phyloP scores from a whole-genome alignment of 2,329 filamentous ascomycete genomes.

The Talaromyces sp. region DNA sequence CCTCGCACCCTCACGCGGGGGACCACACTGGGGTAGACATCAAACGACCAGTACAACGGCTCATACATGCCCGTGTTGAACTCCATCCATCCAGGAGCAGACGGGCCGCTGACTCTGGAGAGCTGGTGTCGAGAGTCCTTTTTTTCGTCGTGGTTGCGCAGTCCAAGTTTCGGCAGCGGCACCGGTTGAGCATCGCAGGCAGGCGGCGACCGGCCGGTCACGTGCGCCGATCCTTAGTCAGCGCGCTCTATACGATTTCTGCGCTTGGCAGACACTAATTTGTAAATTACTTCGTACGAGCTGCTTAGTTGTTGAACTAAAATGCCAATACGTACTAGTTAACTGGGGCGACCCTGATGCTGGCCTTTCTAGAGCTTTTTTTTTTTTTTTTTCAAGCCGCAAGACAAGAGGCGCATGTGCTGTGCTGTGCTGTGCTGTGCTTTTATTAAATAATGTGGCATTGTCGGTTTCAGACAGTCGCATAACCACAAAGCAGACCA shows the following conservation, averaged over 20 bases:
- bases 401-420: no score
- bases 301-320: background rate
- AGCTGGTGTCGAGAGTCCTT: background rate
- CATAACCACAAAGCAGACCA: no score
- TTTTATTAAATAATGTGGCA: no score
- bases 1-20: constrained; percentile 44
- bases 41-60: constrained; percentile 40
- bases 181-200: background rate
- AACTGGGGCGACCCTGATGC: no score
- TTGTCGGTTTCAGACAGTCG: no score
- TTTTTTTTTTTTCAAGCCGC: no score
- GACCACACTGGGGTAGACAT: constrained; percentile 42
- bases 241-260: background rate
- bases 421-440: no score
- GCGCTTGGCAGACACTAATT: background rate
- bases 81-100: constrained; percentile 15
- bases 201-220: background rate
- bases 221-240: background rate
- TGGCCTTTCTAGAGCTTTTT: no score
- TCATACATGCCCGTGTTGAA: constrained; percentile 42
- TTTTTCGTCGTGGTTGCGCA: background rate
- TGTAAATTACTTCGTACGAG: no score
- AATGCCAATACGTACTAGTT: background rate
- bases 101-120: constrained; percentile 8
- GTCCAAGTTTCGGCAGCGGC: background rate